These are phyloP conservation scores for Fusarium sacchari DNA, from an alignment of 2,329 filamentous ascomycete genomes.

Conservation along the genomic window DNA sequence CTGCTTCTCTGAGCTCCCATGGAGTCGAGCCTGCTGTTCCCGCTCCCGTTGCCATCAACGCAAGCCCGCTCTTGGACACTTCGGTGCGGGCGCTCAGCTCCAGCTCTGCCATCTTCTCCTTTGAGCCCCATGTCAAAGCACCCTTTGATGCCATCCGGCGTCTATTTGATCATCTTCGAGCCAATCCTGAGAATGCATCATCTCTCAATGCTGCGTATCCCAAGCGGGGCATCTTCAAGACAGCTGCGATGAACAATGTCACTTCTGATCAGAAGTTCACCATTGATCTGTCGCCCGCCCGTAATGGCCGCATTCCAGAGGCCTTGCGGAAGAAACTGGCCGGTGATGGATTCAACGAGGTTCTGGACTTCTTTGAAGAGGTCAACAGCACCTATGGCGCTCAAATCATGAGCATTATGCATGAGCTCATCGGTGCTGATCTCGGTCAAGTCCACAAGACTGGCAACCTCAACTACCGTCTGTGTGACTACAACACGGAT, in stretches of 20 bases:
- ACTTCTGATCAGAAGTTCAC: background rate
- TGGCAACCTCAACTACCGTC: background rate
- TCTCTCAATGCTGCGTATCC: background rate
- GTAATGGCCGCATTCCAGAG: background rate
- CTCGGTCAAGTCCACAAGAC: background rate
- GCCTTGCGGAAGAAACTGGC: background rate
- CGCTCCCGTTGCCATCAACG: background rate
- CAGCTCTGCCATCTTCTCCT: background rate
- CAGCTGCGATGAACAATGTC: background rate
- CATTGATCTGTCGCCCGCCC: background rate
- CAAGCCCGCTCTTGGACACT: background rate
- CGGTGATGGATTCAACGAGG: background rate
- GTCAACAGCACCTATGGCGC: background rate
- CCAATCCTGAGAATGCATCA: background rate
- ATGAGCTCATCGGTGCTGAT: background rate
- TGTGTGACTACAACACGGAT: background rate
- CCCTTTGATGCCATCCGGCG: background rate
- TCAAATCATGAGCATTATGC: background rate
- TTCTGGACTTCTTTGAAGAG: background rate
- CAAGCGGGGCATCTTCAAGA: background rate
- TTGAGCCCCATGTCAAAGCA: background rate
- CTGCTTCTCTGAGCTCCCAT: background rate
- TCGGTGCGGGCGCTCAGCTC: background rate
- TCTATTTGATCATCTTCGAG: background rate
- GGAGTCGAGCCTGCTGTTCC: no score